phyloP scores from a whole-genome alignment of 495 filamentous ascomycete genomes.

The Saxispiralis lemnorum region DNA sequence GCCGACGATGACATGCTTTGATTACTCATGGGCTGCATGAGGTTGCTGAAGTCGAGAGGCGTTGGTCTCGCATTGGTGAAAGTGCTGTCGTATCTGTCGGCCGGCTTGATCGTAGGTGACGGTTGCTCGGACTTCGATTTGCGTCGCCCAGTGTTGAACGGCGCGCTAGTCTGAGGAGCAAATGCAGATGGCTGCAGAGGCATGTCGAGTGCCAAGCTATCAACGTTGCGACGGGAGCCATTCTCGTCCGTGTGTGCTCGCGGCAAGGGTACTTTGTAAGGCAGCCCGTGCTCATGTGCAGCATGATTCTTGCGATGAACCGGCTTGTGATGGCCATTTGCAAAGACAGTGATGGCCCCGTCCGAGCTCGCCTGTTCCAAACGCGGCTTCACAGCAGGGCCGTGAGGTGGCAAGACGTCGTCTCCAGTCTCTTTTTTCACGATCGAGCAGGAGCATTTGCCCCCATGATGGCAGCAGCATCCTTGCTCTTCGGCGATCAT shows the following conservation, averaged over 20 bases:
- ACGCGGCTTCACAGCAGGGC: conserved; percentile 37
- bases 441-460: conserved; percentile 68
- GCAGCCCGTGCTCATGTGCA: conserved; percentile 63
- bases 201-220: conserved; percentile 17
- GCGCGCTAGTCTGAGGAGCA: conserved; percentile 2
- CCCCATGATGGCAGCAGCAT: conserved; percentile 71
- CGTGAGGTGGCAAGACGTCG: conserved; percentile 4
- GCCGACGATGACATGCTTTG: conserved; percentile 1
- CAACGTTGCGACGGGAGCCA: conserved; percentile 14
- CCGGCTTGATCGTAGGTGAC: conserved; percentile 3
- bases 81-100: too few species aligned
- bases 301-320: conserved; percentile 74
- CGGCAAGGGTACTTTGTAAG: conserved; percentile 51
- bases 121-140: conserved; percentile 16
- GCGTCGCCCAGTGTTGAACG: conserved; percentile 18
- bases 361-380: conserved; percentile 77
- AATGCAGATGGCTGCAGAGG: conserved; percentile 6
- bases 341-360: conserved; percentile 62
- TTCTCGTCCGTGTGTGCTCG: conserved; percentile 52
- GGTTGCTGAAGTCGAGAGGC: conserved; percentile 10
- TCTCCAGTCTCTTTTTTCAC: conserved; percentile 63
- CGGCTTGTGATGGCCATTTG: conserved; percentile 88
- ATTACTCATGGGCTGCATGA: not conserved
- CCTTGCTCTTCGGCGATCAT: conserved; percentile 33
- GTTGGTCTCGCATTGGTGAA: too few species aligned